Evolutionary conservation across 2,329 filamentous ascomycete species (phyloP).

Genomic region (Scorias spongiosa): DNA sequence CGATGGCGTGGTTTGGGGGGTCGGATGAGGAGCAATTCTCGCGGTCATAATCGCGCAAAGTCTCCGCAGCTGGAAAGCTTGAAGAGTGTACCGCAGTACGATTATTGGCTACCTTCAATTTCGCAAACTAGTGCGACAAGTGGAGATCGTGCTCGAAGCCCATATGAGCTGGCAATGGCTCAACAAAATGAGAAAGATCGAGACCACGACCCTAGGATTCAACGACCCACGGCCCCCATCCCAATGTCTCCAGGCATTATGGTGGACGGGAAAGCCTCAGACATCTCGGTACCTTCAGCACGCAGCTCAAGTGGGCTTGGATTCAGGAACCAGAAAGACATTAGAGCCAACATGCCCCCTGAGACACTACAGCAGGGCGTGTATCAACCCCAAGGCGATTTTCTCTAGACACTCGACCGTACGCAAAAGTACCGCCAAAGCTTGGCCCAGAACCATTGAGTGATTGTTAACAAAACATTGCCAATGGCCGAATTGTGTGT

Average conservation of each 20-base stretch:
- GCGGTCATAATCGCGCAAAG: slow-evolving; percentile 30
- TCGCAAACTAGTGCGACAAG: slow-evolving; percentile 1
- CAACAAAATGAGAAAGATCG: slow-evolving; percentile 5
- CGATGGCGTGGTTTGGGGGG: slow-evolving; percentile 40
- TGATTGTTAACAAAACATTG: too few relatives aligned
- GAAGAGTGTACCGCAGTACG: slow-evolving; percentile 24
- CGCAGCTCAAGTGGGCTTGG: slow-evolving; percentile 11
- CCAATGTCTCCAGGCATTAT: slow-evolving; percentile 18
- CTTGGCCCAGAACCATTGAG: too few relatives aligned
- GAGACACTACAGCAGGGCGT: slow-evolving; percentile 30
- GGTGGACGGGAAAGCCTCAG: slow-evolving; percentile 16
- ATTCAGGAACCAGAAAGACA: slow-evolving; percentile 28
- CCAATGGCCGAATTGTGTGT: too few relatives aligned
- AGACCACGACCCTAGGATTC: slow-evolving; percentile 6
- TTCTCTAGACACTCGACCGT: slow-evolving; percentile 5
- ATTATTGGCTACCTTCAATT: slow-evolving; percentile 23
- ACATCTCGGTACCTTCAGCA: slow-evolving; percentile 26
- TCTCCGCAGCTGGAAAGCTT: slow-evolving; percentile 25
- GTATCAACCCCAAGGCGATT: slow-evolving; percentile 14
- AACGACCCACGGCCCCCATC: slow-evolving; percentile 21
- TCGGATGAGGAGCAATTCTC: slow-evolving; percentile 43
- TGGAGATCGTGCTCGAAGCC: slow-evolving; percentile 11
- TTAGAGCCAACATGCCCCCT: slow-evolving; percentile 36
- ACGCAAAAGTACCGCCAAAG: too few relatives aligned
- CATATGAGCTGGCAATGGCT: slow-evolving; percentile 20